A percentile compares a stretch with the other conserved stretches of the same genome.
Conservation (phyloP, 345 rosid species). For the Microthlaspi erraticum region DNA sequence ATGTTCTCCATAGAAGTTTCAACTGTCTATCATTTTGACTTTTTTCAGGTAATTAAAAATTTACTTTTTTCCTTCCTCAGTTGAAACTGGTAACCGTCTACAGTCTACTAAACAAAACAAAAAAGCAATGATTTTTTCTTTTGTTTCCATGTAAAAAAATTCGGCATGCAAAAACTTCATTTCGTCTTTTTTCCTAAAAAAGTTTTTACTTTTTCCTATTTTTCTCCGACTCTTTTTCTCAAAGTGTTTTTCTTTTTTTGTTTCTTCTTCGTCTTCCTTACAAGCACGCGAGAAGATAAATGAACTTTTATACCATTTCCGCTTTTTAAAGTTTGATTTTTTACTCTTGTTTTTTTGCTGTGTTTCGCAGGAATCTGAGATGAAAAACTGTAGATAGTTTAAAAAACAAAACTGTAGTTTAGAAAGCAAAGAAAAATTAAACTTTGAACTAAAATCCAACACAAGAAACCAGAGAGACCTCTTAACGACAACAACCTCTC, state of each 20-base stretch:
- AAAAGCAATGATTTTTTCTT: background rate
- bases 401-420: conserved; percentile 2
- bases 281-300: conserved; percentile 52
- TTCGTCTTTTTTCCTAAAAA: conserved; percentile 21
- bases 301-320: conserved; percentile 35
- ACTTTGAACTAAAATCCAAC: conserved; percentile 37
- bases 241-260: conserved; percentile 28
- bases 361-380: conserved; percentile 57
- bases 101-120: background rate
- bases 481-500: conserved; percentile 48
- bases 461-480: conserved; percentile 35
- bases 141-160: conserved; percentile 24
- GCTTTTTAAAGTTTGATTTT: conserved; percentile 23
- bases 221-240: conserved; percentile 40
- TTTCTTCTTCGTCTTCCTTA: conserved; percentile 40
- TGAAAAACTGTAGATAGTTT: conserved; percentile 26
- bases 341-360: conserved; percentile 20
- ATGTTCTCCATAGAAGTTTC: conserved; percentile 32
- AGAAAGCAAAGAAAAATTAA: background rate
- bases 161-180: conserved; percentile 34
- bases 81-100: conserved; percentile 6
- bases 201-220: conserved; percentile 32
- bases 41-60: conserved; percentile 31
- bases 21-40: conserved; percentile 27
- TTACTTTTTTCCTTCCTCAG: background rate